A percentile compares a stretch with the other conserved stretches of the same genome.
Conservation (phyloP, 306 rosid species). For the Ceratonia siliqua region DNA sequence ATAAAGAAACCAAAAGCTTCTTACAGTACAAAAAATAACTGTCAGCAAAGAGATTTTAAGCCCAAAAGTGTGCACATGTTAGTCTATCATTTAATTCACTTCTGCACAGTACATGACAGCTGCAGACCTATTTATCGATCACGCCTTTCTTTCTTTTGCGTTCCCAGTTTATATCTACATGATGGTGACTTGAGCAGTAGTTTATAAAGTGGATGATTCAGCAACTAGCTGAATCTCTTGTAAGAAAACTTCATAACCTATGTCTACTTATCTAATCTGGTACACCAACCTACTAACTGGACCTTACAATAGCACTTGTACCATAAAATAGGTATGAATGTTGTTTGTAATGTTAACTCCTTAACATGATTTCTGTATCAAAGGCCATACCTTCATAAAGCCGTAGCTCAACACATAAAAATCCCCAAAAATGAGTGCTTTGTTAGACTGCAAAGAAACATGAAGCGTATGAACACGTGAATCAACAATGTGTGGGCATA, state of each 20-base stretch:
- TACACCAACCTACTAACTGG: conserved; percentile 9
- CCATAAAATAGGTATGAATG: conserved; percentile 17
- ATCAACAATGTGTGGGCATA: conserved; percentile 19
- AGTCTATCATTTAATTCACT: conserved; percentile 19
- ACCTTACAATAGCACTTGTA: conserved; percentile 17
- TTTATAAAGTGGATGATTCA: conserved; percentile 9
- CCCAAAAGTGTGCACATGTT: conserved; percentile 2
- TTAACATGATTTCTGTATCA: conserved; percentile 19
- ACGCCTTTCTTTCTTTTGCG: not conserved
- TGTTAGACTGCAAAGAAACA: conserved; percentile 72
- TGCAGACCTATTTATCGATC: conserved; percentile 11
- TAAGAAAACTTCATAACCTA: conserved; percentile 19
- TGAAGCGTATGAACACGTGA: conserved; percentile 28
- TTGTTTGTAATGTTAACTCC: conserved; percentile 27
- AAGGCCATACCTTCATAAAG: conserved; percentile 73
- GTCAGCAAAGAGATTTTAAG: not conserved
- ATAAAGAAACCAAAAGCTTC: conserved; percentile 24
- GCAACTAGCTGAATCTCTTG: not conserved
- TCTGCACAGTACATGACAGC: not conserved
- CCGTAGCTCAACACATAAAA: conserved; percentile 72
- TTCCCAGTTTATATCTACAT: conserved; percentile 7
- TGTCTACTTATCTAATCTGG: not conserved
- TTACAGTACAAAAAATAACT: not conserved
- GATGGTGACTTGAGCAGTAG: conserved; percentile 12
- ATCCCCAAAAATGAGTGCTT: conserved; percentile 81